Base-by-base conservation (phyloP, 192 early-diverging fungal species). In the Coemansia pectinata region DNA sequence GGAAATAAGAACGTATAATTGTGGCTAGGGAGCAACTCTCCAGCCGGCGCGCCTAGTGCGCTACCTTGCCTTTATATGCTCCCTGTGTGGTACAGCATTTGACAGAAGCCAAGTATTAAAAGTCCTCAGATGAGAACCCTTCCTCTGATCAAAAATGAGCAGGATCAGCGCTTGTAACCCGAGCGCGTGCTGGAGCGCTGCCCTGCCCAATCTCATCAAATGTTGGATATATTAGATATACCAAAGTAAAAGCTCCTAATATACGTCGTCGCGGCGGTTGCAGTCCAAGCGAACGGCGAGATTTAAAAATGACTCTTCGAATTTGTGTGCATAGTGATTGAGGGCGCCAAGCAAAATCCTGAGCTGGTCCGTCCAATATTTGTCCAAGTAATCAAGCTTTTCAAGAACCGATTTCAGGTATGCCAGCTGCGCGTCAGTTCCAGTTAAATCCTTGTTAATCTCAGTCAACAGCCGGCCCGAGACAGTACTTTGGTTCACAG, bases 251-350 rank as follows among this genome's bases (percentile, higher is more conserved):
- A 27, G 1, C 29, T 23, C 21, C 52, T 53, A 53, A 14, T 53
- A 53, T 29, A n/a, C 48, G 4, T 69, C 70, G 7, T 70, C 52
- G 40, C 73, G 48, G 9, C 74, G 59, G 65, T 75, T 73, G 64
- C 73, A 77, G 44, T 83, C 76, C 27, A 83, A 61, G 14, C 76
- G 72, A 25, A 78, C 76, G 6, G 82, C 82, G 31, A 79, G 41
- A 3, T 85, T 88, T 15, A 86, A 76, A 74, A 93, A 96, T 39
- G 86, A 94, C 62, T 82, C 76, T 70, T 94, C 95, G 59, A 88
- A 93, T 58, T 94, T 93, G 66, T 92, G 70, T 44, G 91, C 92
- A 73, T 89, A 92, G 78, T 89, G 90, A 70, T 93, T 92, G 6
- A 97, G 87, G 5, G 88, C 89, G 6, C 91, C 89, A 50, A 95